A percentile compares a stretch with the other conserved stretches of the same genome.
Evolutionary conservation across 192 early-diverging fungal species (phyloP).

Genomic region (Coemansia sp.): DNA sequence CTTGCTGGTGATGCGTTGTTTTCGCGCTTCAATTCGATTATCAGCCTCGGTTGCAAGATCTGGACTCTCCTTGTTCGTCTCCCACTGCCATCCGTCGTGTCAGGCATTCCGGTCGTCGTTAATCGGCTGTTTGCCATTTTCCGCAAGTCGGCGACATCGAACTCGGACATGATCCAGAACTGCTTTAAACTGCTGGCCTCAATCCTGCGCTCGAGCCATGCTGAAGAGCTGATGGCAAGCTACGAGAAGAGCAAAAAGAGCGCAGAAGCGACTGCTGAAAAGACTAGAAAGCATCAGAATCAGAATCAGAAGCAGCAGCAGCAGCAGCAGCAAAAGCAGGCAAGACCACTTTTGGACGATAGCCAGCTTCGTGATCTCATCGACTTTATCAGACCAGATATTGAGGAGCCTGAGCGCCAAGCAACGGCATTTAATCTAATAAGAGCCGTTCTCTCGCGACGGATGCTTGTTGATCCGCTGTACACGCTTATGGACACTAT

Average conservation of each 20-base stretch:
- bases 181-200: constrained; percentile 82
- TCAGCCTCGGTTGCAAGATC: constrained; percentile 68
- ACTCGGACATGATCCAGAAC: constrained; percentile 70
- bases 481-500: constrained; percentile 93
- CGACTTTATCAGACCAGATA: constrained; percentile 77
- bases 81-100: constrained; percentile 69
- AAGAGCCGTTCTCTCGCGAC: constrained; percentile 79
- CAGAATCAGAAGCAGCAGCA: no score
- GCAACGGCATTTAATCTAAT: constrained; percentile 83
- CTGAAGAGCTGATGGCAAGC: constrained; percentile 61
- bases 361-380: constrained; percentile 77
- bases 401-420: constrained; percentile 87
- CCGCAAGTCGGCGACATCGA: constrained; percentile 60
- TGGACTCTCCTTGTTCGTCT: constrained; percentile 70
- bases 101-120: constrained; percentile 70
- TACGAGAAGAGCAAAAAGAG: constrained; percentile 23
- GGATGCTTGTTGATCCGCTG: constrained; percentile 83
- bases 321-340: neutral
- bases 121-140: constrained; percentile 79
- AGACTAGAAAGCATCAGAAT: neutral
- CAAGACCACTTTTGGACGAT: constrained; percentile 35
- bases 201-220: constrained; percentile 73
- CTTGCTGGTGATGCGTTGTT: constrained; percentile 80
- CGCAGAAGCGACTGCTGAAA: constrained; percentile 7
- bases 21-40: constrained; percentile 74